phyloP scores from a whole-genome alignment of 23 red algal genomes.

The Pyropia haitanensis region DNA sequence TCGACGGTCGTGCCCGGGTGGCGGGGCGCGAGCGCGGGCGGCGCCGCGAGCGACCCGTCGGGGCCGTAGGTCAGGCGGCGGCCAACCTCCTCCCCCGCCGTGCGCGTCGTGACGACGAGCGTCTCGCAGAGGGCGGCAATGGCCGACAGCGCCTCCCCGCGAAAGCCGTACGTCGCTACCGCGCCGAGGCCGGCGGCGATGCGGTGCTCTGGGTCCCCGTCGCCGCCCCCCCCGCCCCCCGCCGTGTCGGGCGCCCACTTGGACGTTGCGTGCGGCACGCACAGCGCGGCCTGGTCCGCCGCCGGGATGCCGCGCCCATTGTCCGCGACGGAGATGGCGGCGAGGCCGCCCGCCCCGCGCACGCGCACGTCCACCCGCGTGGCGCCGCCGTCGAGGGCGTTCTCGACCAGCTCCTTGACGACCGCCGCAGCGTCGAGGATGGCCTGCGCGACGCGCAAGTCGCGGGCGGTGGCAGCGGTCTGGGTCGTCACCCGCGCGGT shows the following conservation, averaged over 20 bases:
- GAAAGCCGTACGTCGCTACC: conserved; percentile 75
- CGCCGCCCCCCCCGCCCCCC: neutral
- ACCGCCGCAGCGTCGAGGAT: conserved; percentile 46
- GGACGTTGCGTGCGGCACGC: conserved; percentile 54
- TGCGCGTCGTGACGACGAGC: conserved; percentile 41
- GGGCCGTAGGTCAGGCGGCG: conserved; percentile 27
- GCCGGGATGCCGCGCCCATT: conserved; percentile 66
- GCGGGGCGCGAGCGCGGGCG: conserved; percentile 21
- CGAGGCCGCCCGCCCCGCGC: conserved; percentile 31
- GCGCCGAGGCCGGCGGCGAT: conserved; percentile 22
- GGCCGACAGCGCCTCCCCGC: conserved; percentile 78
- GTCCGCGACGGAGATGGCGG: conserved; percentile 71
- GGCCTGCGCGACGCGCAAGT: conserved; percentile 44
- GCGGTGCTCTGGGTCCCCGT: neutral
- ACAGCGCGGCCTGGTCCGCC: conserved; percentile 25
- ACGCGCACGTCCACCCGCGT: conserved; percentile 60
- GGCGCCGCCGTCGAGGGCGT: conserved; percentile 72
- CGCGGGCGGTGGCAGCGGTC: conserved; percentile 1
- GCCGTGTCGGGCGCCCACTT: conserved; percentile 13
- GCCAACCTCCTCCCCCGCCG: conserved; percentile 5
- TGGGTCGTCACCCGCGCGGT: neutral
- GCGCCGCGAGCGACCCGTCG: conserved; percentile 10
- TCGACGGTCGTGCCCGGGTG: conserved; percentile 59
- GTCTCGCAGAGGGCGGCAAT: conserved; percentile 35
- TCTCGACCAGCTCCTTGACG: conserved; percentile 91